Evolutionary conservation across 257 asterid species (phyloP), one percentile per base, ranked within the genome.

Genomic region (Marsdenia floribunda): DNA sequence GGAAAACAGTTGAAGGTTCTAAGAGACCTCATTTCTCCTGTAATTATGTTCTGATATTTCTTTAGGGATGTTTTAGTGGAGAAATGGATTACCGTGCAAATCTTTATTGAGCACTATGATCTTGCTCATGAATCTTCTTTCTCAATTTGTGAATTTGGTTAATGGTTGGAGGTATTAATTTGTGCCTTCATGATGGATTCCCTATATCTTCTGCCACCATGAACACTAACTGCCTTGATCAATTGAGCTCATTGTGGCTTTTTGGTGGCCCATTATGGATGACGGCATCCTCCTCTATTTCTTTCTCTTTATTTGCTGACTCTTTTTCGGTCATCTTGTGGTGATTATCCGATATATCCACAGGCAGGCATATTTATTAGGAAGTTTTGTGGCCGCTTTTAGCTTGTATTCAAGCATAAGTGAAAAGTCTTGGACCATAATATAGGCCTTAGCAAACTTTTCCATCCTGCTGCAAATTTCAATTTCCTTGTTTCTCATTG

Each of bases 31-130:
- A 24, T 63, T 55, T 70, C 54, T 79, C 18, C 40, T 57, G 72
- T 80, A 68, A 68, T 64, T 80, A 69, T 78, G 74, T 80, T 54
- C 22, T 78, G 4, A 68, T 63, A 68, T 61, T 75, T 61, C 68
- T 72, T 9, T 60, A 26, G 70, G 58, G 37, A 72, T 26, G 64
- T 40, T 24, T 44, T 40, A 21, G 63, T 13, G 46, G 74, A 50
- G 16, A 12, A 33, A 40, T 50, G 54, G 70, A 18, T 70, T 50
- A 59, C 60, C 50, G 12, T 22, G 38, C 38, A 59, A 6, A n/a
- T 59, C 15, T 24, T 5, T 59, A n/a, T n/a, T 5, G 33, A 55
- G 19, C 35, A 33, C 16, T 26, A 60, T 26, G 26, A 16, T 38
- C 22, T 19, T 40, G 37, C 40, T 22, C 58, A 69, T 40, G 18